Evolutionary conservation across 768 basidiomycete species (phyloP), one percentile per base, ranked within the genome.

Genomic region (Clitopilus passeckerianus): DNA sequence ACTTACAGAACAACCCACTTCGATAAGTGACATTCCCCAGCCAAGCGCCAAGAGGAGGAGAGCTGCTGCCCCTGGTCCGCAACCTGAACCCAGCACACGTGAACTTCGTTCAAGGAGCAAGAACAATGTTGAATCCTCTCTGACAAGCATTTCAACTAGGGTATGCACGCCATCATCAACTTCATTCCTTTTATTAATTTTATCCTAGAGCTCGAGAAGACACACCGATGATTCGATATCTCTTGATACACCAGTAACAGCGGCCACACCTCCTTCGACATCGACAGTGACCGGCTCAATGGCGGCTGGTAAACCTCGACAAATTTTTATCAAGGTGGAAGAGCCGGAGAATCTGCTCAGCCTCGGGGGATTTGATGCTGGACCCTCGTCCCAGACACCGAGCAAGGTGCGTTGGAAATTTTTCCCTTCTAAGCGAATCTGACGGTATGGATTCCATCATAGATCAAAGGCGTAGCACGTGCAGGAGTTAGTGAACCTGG

Each of bases 101-200:
- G 75, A 79, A 61, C 63, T 81, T 43, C 75, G 81, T 34, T 80
- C 81, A 57, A 74, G 78, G 60, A 74, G 72, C 61, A 81, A 78
- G 60, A 72, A 71, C 20, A 69, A 71, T 18, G 62, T 66, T 44
- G 77, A 77, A 35, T 72, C 74, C 33, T 72, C 75, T 1, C 61
- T 74, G 27, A 73, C 74, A 56, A 76, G 74, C 56, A 65, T 76
- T 27, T 74, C 79, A 52, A 75, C 75, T 35, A 74, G 71, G 64
- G 79, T 81, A 64, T 63, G 61, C 30, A 37, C 27, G 23, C 20
- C 44, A 30, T 54, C 18, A 30, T 58, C 10, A 23, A 18, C 46
- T 58, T 33, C 37, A 56, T 12, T 52, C 30, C 16, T 24, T 57
- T 27, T 63, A 20, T 53, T 57, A 20, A 53, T 53, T 4, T 37